Evolutionary conservation across 169 alveolate genomes (phyloP).

Genomic region (Plasmodium gonderi): DNA sequence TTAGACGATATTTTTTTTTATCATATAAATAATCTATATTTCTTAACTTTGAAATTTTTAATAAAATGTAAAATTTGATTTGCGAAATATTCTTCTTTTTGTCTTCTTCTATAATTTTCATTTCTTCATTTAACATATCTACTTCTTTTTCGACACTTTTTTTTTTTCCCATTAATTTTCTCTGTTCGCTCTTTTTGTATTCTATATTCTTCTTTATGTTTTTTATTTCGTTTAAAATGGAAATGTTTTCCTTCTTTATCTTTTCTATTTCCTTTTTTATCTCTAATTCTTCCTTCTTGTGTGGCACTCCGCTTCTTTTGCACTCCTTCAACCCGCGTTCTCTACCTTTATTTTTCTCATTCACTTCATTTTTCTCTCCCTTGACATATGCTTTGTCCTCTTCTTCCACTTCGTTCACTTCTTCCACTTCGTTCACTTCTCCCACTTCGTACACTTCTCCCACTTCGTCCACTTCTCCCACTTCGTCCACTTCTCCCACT

Average conservation of each 20-base stretch:
- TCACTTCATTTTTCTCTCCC: neutral
- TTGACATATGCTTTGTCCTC: too few relatives aligned
- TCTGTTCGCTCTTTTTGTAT: conserved; percentile 49
- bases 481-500: too few relatives aligned
- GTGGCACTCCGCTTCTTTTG: too few relatives aligned
- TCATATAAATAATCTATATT: conserved; percentile 68
- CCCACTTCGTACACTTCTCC: too few relatives aligned
- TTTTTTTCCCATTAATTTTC: conserved; percentile 27
- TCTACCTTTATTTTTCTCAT: too few relatives aligned
- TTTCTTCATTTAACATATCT: conserved; percentile 58
- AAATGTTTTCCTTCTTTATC: conserved; percentile 19
- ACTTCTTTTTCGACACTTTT: conserved; percentile 56
- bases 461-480: too few relatives aligned
- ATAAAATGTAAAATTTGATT: conserved; percentile 20
- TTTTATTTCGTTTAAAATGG: conserved; percentile 13
- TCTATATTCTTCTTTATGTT: conserved; percentile 51
- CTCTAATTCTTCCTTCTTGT: neutral
- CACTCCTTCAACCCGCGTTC: too few relatives aligned
- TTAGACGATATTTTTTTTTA: conserved; percentile 65
- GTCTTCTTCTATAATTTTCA: conserved; percentile 42
- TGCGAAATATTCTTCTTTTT: conserved; percentile 63
- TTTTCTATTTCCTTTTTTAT: conserved; percentile 31
- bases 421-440: too few relatives aligned
- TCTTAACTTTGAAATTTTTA: conserved; percentile 52
- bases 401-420: too few relatives aligned